Base-by-base conservation (phyloP, 305 asterid species). In the Rubia tinctorum region DNA sequence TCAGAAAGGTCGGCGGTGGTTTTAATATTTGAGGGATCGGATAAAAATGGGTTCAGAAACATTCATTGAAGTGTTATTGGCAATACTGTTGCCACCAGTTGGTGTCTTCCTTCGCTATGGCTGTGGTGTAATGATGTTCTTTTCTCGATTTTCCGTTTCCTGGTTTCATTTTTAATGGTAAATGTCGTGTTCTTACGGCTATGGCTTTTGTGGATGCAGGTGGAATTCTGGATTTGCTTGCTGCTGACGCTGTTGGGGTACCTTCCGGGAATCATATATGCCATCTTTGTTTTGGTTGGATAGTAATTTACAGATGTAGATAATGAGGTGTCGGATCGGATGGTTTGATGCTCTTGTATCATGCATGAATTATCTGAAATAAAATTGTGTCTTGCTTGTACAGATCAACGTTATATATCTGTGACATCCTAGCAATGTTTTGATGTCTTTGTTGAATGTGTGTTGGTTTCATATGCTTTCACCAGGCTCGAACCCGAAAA, bases 21-120 rank as follows among this genome's bases (percentile, higher is more conserved):
- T 65, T 40, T 11, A 5, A 39, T 22, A 20, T 55, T 56, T 15
- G 60, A 39, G 53, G 39, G 2, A 55, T 56, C 23, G 39, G 20
- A 9, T 64, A 27, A 2, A 7, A 13, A 92, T 92, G 98, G 98
- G 98, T 60, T 80, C 92, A 9, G 97, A 83, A 70, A 92, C 97
- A 55, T 92, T 92, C 71, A 66, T 92, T 49, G 97, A 92, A 84
- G 84, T 92, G 43, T 39, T 92, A 68, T 84, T 92, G 79, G 96
- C 96, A 55, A 90, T 92, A 49, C 75, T 92, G 7, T n/a, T 92
- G 73, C 98, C 98, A 14, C 98, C 98, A 25, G 86, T 89, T 66
- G 98, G 97, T 12, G 98, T 92, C 77, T 92, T 92, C 86, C 92
- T 92, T 68, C 92, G 97, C 82, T 92, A 85, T 75, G 98, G 98